Conservation (phyloP, 2,329 filamentous ascomycete species). For the Apiospora malaysiana region DNA sequence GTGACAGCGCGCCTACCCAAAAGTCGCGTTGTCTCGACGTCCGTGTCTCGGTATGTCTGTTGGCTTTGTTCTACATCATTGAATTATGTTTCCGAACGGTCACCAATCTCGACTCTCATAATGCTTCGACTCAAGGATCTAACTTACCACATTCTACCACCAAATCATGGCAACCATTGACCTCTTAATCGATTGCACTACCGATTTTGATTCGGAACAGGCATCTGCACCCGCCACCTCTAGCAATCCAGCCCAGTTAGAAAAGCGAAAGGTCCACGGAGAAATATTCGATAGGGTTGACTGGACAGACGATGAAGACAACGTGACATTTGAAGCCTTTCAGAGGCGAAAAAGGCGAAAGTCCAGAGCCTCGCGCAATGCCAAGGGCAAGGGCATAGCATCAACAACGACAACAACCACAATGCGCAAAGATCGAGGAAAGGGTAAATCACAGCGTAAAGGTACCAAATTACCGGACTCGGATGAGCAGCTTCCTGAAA, state of each 20-base stretch:
- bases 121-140: background rate
- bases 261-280: background rate
- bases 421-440: slow-evolving; percentile 26
- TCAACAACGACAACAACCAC: slow-evolving; percentile 26
- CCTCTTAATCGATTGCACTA: slow-evolving; percentile 20
- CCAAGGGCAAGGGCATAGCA: slow-evolving; percentile 27
- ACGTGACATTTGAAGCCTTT: slow-evolving; percentile 24
- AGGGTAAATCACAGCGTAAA: slow-evolving; percentile 26
- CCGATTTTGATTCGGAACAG: background rate
- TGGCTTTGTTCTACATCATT: background rate
- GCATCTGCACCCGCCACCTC: background rate
- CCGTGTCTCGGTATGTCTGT: too few relatives aligned
- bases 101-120: background rate
- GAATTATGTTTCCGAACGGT: background rate
- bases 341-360: slow-evolving; percentile 33
- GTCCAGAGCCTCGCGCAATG: slow-evolving; percentile 27
- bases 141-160: background rate
- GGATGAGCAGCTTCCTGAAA: slow-evolving; percentile 52
- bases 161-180: slow-evolving; percentile 16
- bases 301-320: slow-evolving; percentile 38
- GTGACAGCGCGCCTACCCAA: background rate
- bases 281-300: slow-evolving; percentile 24
- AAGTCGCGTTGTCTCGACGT: background rate
- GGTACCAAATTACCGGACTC: slow-evolving; percentile 43
- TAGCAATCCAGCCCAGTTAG: background rate